Evolutionary conservation across 495 filamentous ascomycete genomes (phyloP).

Genomic region (Lophiostoma macrostomum): DNA sequence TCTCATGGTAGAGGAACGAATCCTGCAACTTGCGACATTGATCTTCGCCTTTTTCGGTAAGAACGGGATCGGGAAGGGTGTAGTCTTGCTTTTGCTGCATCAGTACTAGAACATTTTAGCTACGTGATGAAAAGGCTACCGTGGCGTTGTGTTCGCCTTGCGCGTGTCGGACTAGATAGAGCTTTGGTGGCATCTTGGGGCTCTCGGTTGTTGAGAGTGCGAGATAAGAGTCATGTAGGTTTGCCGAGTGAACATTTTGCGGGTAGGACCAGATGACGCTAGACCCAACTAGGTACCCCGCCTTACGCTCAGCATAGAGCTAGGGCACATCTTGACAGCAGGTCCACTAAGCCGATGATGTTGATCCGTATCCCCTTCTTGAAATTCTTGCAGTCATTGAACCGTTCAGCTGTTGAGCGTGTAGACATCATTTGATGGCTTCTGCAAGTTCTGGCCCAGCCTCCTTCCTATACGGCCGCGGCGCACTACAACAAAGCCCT

Average conservation of each 20-base stretch:
- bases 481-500: too few species aligned
- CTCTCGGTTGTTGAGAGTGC: too few species aligned
- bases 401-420: neutral
- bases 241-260: neutral
- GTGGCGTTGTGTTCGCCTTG: constrained; percentile 9
- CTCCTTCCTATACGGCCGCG: too few species aligned
- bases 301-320: neutral
- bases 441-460: neutral
- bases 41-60: neutral
- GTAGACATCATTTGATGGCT: neutral
- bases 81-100: neutral
- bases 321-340: neutral
- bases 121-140: neutral
- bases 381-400: too few species aligned
- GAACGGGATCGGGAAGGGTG: neutral
- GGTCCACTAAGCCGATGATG: neutral
- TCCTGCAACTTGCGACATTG: neutral
- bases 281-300: neutral
- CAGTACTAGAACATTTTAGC: neutral
- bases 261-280: neutral
- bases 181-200: neutral
- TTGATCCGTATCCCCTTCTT: neutral
- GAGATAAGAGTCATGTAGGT: neutral
- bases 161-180: constrained; percentile 8
- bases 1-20: neutral